Conservation (phyloP, 2,329 filamentous ascomycete genomes). For the Cadophora sp. region DNA sequence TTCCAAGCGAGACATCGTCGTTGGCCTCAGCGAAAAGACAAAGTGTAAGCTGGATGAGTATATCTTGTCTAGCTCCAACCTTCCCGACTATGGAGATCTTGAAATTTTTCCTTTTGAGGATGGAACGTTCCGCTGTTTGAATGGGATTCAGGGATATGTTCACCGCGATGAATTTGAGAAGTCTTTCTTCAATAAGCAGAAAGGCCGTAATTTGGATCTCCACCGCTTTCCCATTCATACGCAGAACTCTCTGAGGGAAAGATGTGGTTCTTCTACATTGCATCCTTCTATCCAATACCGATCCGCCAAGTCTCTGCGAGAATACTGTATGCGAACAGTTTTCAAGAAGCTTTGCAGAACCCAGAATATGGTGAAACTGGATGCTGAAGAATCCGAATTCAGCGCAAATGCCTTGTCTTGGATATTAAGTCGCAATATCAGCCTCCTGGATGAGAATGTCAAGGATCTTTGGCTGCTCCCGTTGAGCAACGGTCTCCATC, state of each 20-base stretch:
- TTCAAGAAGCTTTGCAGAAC: conserved; percentile 23
- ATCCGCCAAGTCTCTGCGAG: conserved; percentile 21
- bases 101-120: conserved; percentile 37
- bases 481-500: conserved; percentile 33
- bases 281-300: conserved; percentile 34
- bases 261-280: conserved; percentile 17
- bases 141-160: conserved; percentile 24
- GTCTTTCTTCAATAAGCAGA: conserved; percentile 30
- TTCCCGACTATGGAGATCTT: conserved; percentile 26
- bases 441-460: conserved; percentile 23
- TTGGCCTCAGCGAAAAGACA: conserved; percentile 20
- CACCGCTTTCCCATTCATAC: conserved; percentile 22
- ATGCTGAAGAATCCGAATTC: conserved; percentile 17
- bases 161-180: conserved; percentile 33
- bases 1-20: conserved; percentile 6
- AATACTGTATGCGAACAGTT: conserved; percentile 27
- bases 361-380: conserved; percentile 26
- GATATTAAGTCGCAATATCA: conserved; percentile 30
- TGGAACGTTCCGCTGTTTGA: conserved; percentile 31
- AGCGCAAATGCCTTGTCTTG: conserved; percentile 28
- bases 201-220: conserved; percentile 29
- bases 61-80: conserved; percentile 23
- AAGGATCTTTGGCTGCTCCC: conserved; percentile 41
- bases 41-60: conserved; percentile 34
- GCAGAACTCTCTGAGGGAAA: conserved; percentile 9